Evolutionary conservation across 2,329 filamentous ascomycete species (phyloP).

Genomic region (Aspergillus clavatus): DNA sequence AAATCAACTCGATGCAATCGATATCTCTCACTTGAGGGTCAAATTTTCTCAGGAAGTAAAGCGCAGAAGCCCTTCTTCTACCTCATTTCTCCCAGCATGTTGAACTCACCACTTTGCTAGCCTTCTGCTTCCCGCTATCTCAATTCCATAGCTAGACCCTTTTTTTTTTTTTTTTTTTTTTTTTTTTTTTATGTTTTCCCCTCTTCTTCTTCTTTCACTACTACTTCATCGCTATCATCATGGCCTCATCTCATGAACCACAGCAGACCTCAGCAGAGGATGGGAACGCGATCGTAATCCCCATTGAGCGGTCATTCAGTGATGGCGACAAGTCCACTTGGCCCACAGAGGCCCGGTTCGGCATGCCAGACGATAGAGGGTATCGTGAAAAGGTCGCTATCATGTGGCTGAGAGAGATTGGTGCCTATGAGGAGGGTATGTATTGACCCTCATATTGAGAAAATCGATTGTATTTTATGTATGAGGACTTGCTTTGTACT

Average conservation of each 20-base stretch:
- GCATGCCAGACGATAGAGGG: slow-evolving; percentile 35
- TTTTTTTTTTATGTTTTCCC: too few relatives aligned
- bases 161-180: neutral
- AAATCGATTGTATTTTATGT: too few relatives aligned
- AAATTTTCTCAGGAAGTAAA: neutral
- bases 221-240: neutral
- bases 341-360: slow-evolving; percentile 34
- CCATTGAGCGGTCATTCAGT: slow-evolving; percentile 31
- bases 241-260: slow-evolving; percentile 5
- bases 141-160: neutral
- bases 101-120: neutral
- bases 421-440: slow-evolving; percentile 36
- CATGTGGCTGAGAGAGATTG: slow-evolving; percentile 45
- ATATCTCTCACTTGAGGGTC: neutral
- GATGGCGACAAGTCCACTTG: slow-evolving; percentile 37
- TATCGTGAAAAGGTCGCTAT: slow-evolving; percentile 47
- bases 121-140: neutral
- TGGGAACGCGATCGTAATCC: slow-evolving; percentile 24
- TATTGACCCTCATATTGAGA: slow-evolving; percentile 2
- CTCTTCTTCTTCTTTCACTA: too few relatives aligned
- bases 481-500: too few relatives aligned
- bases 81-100: neutral
- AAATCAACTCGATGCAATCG: neutral
- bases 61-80: neutral
- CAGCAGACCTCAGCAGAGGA: slow-evolving; percentile 16